Evolutionary conservation across 1,139 yeast species (phyloP).

Genomic region (Lodderomyces metapsilosis): DNA sequence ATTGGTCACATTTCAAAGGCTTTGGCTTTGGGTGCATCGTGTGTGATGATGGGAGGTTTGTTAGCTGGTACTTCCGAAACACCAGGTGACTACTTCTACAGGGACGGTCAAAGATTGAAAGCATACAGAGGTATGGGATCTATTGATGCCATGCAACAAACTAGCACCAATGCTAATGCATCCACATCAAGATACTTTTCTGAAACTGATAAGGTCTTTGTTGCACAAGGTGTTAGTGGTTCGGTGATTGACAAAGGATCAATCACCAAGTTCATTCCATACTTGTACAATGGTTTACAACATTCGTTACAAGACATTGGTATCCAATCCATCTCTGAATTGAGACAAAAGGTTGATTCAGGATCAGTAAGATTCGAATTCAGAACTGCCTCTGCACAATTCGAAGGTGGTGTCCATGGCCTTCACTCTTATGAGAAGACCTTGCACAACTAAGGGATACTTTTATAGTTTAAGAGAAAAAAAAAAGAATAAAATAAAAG

Average conservation of each 20-base stretch:
- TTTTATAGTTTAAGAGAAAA: background rate
- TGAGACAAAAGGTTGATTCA: conserved; percentile 61
- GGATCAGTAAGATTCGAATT: conserved; percentile 91
- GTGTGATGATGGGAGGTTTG: conserved; percentile 99
- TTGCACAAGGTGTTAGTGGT: conserved; percentile 99
- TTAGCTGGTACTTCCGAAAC: conserved; percentile 98
- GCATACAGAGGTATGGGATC: conserved; percentile 99
- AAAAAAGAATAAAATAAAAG: background rate
- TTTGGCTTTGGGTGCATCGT: conserved; percentile 92
- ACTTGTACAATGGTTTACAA: conserved; percentile 92
- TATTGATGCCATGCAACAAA: conserved; percentile 97
- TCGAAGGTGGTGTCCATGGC: conserved; percentile 98
- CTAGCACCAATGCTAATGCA: conserved; percentile 85
- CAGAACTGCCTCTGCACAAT: conserved; percentile 98
- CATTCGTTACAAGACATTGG: conserved; percentile 99
- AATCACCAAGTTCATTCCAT: conserved; percentile 87
- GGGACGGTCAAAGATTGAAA: conserved; percentile 97
- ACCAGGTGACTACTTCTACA: conserved; percentile 97
- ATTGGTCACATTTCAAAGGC: conserved; percentile 99
- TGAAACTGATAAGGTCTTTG: conserved; percentile 90
- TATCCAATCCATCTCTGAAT: conserved; percentile 59
- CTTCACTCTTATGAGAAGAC: conserved; percentile 97
- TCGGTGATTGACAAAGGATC: conserved; percentile 97
- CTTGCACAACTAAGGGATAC: conserved; percentile 64
- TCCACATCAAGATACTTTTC: conserved; percentile 98